Conservation (phyloP, 768 basidiomycete genomes). For the Trametes gibbosa region DNA sequence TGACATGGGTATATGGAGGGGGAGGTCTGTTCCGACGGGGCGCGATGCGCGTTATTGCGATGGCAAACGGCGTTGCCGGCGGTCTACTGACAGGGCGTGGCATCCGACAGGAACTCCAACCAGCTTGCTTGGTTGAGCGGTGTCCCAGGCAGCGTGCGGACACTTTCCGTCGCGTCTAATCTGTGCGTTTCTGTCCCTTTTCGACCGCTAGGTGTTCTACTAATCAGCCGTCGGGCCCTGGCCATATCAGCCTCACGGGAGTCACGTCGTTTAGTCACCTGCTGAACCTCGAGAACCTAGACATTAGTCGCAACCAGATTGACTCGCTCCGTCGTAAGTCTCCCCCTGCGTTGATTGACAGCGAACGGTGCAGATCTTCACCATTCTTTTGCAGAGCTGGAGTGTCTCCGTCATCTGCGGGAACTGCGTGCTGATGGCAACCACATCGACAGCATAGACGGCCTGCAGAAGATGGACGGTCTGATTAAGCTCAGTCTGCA, state of each 20-base stretch:
- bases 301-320: constrained; percentile 87
- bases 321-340: constrained; percentile 83
- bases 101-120: constrained; percentile 59
- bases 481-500: constrained; percentile 82
- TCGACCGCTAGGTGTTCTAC: neutral
- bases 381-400: constrained; percentile 56
- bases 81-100: neutral
- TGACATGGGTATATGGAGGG: constrained; percentile 2
- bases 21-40: neutral
- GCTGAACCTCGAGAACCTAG: constrained; percentile 80
- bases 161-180: constrained; percentile 75
- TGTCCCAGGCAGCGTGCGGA: constrained; percentile 66
- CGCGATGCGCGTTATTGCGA: neutral
- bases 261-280: constrained; percentile 89
- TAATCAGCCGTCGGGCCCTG: neutral
- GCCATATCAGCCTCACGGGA: constrained; percentile 61
- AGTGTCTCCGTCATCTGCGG: constrained; percentile 78
- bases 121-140: constrained; percentile 79
- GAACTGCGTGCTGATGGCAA: constrained; percentile 92
- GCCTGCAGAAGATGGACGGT: constrained; percentile 74
- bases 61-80: neutral
- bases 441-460: constrained; percentile 67
- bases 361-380: neutral
- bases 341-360: neutral
- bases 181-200: constrained; percentile 43